Conservation (phyloP, 2,329 filamentous ascomycete genomes). For the Fusarium tupiense region DNA sequence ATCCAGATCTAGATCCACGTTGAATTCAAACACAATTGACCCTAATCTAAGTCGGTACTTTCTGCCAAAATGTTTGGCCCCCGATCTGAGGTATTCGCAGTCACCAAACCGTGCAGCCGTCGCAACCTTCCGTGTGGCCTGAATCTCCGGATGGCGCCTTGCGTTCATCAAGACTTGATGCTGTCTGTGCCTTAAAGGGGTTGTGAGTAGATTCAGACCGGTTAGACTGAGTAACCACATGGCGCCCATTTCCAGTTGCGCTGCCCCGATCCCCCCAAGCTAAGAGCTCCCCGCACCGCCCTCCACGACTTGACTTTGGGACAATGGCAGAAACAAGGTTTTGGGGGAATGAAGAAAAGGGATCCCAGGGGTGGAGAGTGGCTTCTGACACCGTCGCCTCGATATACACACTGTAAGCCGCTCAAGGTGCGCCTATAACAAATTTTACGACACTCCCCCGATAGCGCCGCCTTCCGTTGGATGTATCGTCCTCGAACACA, state of each 20-base stretch:
- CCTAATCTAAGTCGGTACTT: background rate
- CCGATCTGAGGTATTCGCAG: background rate
- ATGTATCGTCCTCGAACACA: constrained; percentile 37
- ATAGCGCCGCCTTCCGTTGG: constrained; percentile 31
- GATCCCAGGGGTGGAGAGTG: constrained; percentile 24
- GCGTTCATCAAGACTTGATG: background rate
- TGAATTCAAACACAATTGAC: background rate
- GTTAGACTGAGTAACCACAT: constrained; percentile 10
- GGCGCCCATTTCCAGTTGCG: constrained; percentile 11
- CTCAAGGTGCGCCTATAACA: constrained; percentile 10
- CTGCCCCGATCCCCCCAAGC: constrained; percentile 18
- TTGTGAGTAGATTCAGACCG: background rate
- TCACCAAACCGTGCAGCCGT: background rate
- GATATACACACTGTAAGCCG: background rate
- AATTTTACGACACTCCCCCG: constrained; percentile 26
- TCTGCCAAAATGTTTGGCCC: background rate
- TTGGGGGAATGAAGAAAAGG: constrained; percentile 32
- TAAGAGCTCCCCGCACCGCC: constrained; percentile 30
- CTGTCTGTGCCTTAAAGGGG: constrained; percentile 5
- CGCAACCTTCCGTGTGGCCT: background rate
- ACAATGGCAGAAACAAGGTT: constrained; percentile 33
- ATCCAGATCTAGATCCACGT: background rate
- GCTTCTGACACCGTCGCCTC: constrained; percentile 15
- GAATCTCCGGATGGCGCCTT: background rate
- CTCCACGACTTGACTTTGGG: constrained; percentile 26